Evolutionary conservation across 805 yeast genomes (phyloP), one percentile per base, ranked within the genome.

Genomic region (Saccharomycopsis capsularis): DNA sequence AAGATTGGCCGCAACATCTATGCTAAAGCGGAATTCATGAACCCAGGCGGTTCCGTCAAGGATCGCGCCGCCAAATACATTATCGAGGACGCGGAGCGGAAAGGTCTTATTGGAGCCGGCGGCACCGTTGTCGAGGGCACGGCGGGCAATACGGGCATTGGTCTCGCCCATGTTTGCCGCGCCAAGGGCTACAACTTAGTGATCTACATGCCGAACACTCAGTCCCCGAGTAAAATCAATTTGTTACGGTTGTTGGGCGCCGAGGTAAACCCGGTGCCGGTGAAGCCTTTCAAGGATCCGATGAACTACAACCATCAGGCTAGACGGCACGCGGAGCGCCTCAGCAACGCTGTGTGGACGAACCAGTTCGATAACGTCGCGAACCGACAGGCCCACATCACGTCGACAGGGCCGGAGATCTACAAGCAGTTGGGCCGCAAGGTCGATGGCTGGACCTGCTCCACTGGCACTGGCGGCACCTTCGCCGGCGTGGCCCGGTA

Each of bases 101-200:
- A 70, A 52, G 88, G 88, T 2, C 66, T 74, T 48, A 69, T 88
- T 49, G 62, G 68, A 50, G 78, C 88, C 3, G 93, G 95, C 6
- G 95, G 93, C 30, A 88, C 95, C 2, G 78, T 88, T 27, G 90
- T 88, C 16, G 96, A 88, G 65, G 95, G 95, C 5, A 87, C 96
- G 11, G 96, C 96, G 2, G 96, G 96, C 29, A 88, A 88, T 67
- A 88, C 96, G n/a, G 96, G 96, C 16, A 88, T 88, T 57, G 96
- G 96, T 1, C 68, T 88, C 48, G 96, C 95, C 4, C 82, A 78
- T 56, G 78, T 82, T 40, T 85, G 95, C 62, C 71, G 95, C 32
- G 76, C 90, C 42, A 78, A 82, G 57, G 95, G 95, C 27, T 88
- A 88, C 71, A 77, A 82, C 49, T 80, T 93, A 63, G 80, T 88